Base-by-base conservation (phyloP, 2,329 filamentous ascomycete genomes). In the Dactylonectria estremocensis region DNA sequence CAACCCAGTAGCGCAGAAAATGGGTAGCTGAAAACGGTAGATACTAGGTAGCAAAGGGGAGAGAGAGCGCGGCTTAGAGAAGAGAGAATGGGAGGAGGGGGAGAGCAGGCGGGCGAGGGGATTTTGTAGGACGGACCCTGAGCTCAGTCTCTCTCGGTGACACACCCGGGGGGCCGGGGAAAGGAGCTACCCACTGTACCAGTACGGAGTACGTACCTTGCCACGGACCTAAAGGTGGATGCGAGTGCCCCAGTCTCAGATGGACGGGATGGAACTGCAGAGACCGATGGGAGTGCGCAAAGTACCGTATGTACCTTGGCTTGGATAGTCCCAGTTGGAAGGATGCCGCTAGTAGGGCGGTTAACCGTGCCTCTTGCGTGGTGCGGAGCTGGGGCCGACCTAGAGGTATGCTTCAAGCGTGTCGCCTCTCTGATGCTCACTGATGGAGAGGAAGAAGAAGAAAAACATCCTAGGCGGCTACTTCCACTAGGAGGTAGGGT, bases 121-220 rank as follows among this genome's bases (percentile, higher is more conserved):
- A 68, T 76, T 76, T 76, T 76, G 74, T 76, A 75, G 64, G 69
- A 67, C 68, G 62, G 63, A 64, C 72, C 66, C 60, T 67, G 57
- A 63, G 59, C 53, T 63, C 53, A 61, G 72, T 65, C 63, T 7
- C 24, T 28, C 24, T 75, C 69, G 72, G 72, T 75, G 72, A 72
- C 69, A 75, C 72, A 72, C 71, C 72, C 72, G 72, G 72, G 61
- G 69, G 69, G 67, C 70, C 57, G 67, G 59, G 53, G 64, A 53
- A 56, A 62, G 64, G 65, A 74, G 72, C 71, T 74, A 72, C 71
- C 69, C 61, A 67, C 24, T 5, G 24, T 28, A 28, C 24, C 7
- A 28, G 20, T 35, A 37, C 46, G 60, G 24, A 46, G 52, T 52
- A 52, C 71, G 66, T 56, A 20, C 45, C 35, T 33, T 46, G 24